A percentile compares a stretch with the other conserved stretches of the same genome.
Evolutionary conservation across 257 asterid species (phyloP).

Genomic region (Striga asiatica): DNA sequence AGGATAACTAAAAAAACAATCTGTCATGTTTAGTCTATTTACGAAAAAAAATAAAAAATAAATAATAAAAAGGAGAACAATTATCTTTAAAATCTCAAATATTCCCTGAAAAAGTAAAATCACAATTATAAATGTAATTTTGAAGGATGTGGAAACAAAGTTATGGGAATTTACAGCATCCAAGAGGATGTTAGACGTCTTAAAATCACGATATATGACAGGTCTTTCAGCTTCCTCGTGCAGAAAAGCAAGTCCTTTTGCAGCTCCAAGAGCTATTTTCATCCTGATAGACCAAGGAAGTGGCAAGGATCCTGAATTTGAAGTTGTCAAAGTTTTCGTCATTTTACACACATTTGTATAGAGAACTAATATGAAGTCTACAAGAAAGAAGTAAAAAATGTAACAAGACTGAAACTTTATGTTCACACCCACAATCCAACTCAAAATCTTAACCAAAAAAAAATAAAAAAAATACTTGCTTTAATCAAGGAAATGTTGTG

Average conservation of each 20-base stretch:
- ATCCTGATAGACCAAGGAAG: constrained; percentile 97
- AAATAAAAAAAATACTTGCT: too few relatives aligned
- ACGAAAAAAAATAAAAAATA: neutral
- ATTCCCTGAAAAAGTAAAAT: too few relatives aligned
- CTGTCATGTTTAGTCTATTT: neutral
- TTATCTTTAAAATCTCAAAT: too few relatives aligned
- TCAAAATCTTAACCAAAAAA: too few relatives aligned
- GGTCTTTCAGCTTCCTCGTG: constrained; percentile 99
- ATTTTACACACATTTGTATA: neutral
- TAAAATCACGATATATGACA: constrained; percentile 87
- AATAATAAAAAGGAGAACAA: too few relatives aligned
- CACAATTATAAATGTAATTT: too few relatives aligned
- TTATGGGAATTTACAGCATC: constrained; percentile 62
- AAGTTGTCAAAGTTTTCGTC: too few relatives aligned
- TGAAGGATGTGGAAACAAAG: neutral
- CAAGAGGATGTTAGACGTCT: constrained; percentile 90
- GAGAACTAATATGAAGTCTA: neutral
- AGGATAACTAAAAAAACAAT: too few relatives aligned
- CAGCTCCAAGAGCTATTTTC: constrained; percentile 98
- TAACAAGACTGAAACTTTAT: neutral
- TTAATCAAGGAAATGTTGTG: too few relatives aligned
- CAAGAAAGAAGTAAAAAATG: neutral
- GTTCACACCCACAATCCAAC: too few relatives aligned
- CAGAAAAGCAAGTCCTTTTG: constrained; percentile 88
- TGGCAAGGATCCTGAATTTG: constrained; percentile 75